phyloP scores from a whole-genome alignment of 2,329 filamentous ascomycete species.

The Scedosporium minutisporum region DNA sequence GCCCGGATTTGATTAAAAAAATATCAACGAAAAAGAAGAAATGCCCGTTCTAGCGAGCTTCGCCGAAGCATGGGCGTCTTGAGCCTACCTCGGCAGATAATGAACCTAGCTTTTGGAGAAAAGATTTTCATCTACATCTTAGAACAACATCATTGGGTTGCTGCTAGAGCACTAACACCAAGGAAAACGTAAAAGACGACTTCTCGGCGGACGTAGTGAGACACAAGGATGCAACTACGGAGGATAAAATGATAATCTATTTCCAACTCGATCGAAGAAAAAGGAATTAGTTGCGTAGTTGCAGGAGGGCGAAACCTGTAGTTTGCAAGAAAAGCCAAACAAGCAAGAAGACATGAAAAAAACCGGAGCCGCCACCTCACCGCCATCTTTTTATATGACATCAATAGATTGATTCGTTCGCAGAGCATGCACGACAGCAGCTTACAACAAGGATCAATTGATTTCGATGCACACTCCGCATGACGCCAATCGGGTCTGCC shows the following conservation, averaged over 20 bases:
- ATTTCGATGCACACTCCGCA: neutral
- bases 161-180: no score
- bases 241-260: no score
- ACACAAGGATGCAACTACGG: no score
- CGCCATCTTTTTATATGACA: neutral
- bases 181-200: no score
- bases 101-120: neutral
- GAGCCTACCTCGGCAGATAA: neutral
- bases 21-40: neutral
- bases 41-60: neutral
- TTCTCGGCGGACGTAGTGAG: no score
- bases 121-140: neutral
- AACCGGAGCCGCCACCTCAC: neutral
- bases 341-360: neutral
- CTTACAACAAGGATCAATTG: neutral
- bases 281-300: no score
- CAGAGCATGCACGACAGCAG: neutral
- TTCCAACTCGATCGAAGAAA: no score
- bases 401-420: neutral
- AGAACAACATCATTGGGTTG: no score
- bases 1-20: neutral
- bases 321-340: neutral
- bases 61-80: neutral
- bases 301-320: no score
- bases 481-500: neutral